Base-by-base conservation (phyloP, 495 filamentous ascomycete genomes). In the Pyronema omphalodes region DNA sequence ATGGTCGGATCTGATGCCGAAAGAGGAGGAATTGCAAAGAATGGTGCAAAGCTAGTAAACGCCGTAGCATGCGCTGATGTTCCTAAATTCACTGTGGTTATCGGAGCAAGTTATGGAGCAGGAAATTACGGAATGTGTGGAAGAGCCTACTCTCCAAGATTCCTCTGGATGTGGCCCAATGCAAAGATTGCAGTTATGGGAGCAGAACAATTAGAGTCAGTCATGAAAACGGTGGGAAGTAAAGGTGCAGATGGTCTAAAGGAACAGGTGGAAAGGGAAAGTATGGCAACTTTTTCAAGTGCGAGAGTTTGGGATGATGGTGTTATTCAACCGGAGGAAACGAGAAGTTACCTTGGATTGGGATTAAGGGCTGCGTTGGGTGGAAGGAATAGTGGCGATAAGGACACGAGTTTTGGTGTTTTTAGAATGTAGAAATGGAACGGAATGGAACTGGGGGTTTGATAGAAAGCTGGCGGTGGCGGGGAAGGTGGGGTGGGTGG, bases 151-250 rank as follows among this genome's bases (percentile, higher is more conserved):
- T 77, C 77, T 3, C 91, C 91, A 0, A 72, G 88, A 9, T 82
- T 98, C 64, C 69, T 98, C 53, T 98, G 86, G 80, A 93, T 91
- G 79, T 98, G 91, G 91, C 93, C 91, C 11, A 94, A 93, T 61
- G 86, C 91, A 15, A 82, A 83, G 60, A 89, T 94, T 56, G 85
- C 83, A 7, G 91, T 98, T 54, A 98, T 98, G 91, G 91, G 91
- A 37, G 76, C 82, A 15, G 88, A 95, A 71, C 91, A 98, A 70
- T 73, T 98, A 12, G 83, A 81, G 1, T 75, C 81, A 3, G 91
- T 98, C 37, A 98, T 98, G 91, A 82, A 87, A 69, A 82, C 88
- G 2, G 93, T 98, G 0, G 88, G 91, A 7, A 83, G 84, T 67
- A 75, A 74, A 12, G 83, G 78, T 0, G 89, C 96, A 66, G 82